Base-by-base conservation (phyloP, 2,329 filamentous ascomycete species). In the Ilyonectria robusta region DNA sequence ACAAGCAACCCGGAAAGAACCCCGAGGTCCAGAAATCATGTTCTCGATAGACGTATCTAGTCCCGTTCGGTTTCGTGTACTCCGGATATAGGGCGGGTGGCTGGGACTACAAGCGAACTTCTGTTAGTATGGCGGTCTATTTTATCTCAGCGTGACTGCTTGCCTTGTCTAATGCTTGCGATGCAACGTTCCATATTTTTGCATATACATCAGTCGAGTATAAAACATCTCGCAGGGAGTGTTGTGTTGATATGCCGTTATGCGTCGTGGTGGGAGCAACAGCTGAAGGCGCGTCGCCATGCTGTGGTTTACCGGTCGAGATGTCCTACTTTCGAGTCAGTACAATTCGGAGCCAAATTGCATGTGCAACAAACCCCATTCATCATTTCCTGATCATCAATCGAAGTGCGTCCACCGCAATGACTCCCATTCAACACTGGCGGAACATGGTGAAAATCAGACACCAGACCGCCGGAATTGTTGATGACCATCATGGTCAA, bases 21-120 rank as follows among this genome's bases (percentile, higher is more conserved):
- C 84, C 84, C 2, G 80, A 84, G 0, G 83, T 85, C 84, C 84
- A 86, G 62, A 85, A 85, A 10, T 81, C 77, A 0, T 79, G 73
- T 31, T 79, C 76, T 13, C 82, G 76, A 60, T 84, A 81, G 19
- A 81, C 77, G 63, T 85, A 85, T 15, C 70, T 73, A 0, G 72
- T 76, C 0, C 76, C 73, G 9, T 76, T 77, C n/a, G 80, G 79
- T 29, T 79, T 72, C 10, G 80, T 82, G 65, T 82, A 81, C 66
- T 82, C 81, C 1, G 81, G 80, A 66, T 77, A 81, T 2, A 76
- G 31, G 6, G 53, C 60, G 0, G 75, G 75, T 5, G 75, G 74
- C 11, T 62, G 19, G 1, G 65, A 23, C 67, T 68, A 48, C 11
- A 6, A 33, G 11, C 6, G 8, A 23, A 37, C n/a, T 37, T 10